These are phyloP conservation scores for Hibiscus trionum DNA, from an alignment of 345 rosid species.

Conservation along the genomic window DNA sequence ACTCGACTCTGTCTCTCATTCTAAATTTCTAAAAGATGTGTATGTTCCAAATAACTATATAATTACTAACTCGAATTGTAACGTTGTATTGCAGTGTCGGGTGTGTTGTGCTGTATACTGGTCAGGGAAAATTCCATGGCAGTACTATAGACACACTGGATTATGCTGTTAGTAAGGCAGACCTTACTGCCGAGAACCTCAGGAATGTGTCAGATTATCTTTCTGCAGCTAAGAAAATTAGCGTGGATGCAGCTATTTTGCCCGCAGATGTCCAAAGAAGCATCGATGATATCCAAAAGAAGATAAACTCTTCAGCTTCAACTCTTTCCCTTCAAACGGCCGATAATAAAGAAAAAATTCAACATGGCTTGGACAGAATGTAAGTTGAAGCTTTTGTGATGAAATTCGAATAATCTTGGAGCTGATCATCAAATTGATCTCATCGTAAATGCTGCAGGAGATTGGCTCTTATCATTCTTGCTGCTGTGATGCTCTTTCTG, in stretches of 20 bases:
- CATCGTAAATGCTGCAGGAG: background rate
- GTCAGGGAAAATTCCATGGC: background rate
- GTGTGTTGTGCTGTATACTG: background rate
- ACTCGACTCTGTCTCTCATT: background rate
- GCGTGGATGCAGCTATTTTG: background rate
- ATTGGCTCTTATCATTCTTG: background rate
- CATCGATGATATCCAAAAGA: background rate
- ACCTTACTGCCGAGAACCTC: background rate
- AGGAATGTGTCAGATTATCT: background rate
- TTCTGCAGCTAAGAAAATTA: background rate
- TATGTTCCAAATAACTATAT: background rate
- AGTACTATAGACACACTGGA: background rate
- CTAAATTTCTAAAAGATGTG: background rate
- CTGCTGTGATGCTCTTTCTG: background rate
- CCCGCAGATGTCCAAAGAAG: background rate
- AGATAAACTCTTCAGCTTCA: background rate
- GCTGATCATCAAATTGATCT: background rate
- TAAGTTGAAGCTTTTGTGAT: background rate
- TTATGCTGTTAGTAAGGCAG: background rate
- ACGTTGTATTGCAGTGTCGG: background rate
- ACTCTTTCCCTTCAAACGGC: background rate
- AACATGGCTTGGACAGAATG: background rate
- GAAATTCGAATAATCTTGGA: background rate
- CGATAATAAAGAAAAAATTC: background rate
- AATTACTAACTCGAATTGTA: background rate